Conservation (phyloP, 495 filamentous ascomycete genomes). For the Jackrogersella multiformis region DNA sequence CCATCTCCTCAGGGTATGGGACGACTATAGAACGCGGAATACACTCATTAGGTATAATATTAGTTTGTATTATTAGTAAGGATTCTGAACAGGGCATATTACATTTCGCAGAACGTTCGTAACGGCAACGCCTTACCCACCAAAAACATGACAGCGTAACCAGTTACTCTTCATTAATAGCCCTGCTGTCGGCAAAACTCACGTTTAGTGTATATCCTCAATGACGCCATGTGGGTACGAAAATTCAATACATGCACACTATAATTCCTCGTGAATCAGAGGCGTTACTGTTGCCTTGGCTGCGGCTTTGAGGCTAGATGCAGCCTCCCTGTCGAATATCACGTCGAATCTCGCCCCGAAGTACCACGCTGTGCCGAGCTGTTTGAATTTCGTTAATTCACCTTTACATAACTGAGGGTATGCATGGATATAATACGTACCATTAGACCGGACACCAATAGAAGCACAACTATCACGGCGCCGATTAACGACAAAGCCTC, state of each 20-base stretch:
- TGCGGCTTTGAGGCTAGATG: constrained; percentile 40
- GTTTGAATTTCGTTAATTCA: constrained; percentile 20
- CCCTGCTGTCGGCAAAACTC: not conserved
- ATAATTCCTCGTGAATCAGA: constrained; percentile 55
- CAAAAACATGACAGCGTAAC: not conserved
- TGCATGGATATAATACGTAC: constrained; percentile 42
- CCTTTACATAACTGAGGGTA: not conserved
- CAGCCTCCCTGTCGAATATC: constrained; percentile 48
- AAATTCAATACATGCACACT: constrained; percentile 23
- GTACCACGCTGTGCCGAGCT: constrained; percentile 74
- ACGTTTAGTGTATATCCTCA: constrained; percentile 11
- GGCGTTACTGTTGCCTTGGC: constrained; percentile 36
- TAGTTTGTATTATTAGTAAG: constrained; percentile 41
- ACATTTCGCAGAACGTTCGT: constrained; percentile 5
- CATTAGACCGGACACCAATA: constrained; percentile 56
- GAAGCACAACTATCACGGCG: constrained; percentile 46
- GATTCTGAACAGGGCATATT: constrained; percentile 16
- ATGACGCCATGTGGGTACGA: constrained; percentile 7
- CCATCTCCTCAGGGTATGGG: not conserved
- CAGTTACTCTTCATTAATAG: constrained; percentile 3
- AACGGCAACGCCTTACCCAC: constrained; percentile 16
- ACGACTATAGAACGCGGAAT: not conserved
- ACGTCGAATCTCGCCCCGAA: constrained; percentile 70
- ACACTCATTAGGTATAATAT: constrained; percentile 21
- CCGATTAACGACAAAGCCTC: constrained; percentile 51